Evolutionary conservation across 179 eudicot genomes (phyloP).

Genomic region (Camellia oleifera): DNA sequence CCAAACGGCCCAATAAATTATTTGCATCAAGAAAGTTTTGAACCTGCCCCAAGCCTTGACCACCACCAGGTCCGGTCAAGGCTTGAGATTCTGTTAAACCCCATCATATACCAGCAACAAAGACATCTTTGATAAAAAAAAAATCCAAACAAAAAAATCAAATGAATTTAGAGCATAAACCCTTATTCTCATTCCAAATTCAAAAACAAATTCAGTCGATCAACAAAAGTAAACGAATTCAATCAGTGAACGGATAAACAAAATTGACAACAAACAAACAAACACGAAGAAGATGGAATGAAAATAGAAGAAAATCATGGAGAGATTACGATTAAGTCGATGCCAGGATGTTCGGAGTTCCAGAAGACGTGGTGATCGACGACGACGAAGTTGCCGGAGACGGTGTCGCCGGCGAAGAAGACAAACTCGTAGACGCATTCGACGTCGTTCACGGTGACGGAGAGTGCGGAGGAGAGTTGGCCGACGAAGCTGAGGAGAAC

Average conservation of each 20-base stretch:
- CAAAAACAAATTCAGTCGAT: neutral
- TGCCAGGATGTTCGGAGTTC: conserved; percentile 90
- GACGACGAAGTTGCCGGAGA: conserved; percentile 92
- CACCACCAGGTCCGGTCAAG: too few species aligned
- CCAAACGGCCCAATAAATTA: neutral
- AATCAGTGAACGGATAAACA: neutral
- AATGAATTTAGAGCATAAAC: neutral
- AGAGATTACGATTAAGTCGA: conserved; percentile 62
- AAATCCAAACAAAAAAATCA: neutral
- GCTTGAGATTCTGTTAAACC: neutral
- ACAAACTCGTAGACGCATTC: conserved; percentile 94
- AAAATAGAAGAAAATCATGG: conserved; percentile 11
- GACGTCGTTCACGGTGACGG: conserved; percentile 69
- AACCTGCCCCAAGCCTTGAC: too few species aligned
- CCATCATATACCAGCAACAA: neutral
- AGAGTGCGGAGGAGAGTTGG: conserved; percentile 45
- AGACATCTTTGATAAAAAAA: neutral
- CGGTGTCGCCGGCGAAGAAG: conserved; percentile 68
- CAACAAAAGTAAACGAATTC: too few species aligned
- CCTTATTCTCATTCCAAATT: neutral
- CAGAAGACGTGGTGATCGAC: conserved; percentile 91
- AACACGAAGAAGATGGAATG: neutral
- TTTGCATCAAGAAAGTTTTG: too few species aligned
- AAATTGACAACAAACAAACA: neutral
- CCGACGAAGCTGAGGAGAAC: conserved; percentile 34